A percentile compares a stretch with the other conserved stretches of the same genome.
Conservation (phyloP, 2,329 filamentous ascomycete species). For the Penicillium janthinellum region DNA sequence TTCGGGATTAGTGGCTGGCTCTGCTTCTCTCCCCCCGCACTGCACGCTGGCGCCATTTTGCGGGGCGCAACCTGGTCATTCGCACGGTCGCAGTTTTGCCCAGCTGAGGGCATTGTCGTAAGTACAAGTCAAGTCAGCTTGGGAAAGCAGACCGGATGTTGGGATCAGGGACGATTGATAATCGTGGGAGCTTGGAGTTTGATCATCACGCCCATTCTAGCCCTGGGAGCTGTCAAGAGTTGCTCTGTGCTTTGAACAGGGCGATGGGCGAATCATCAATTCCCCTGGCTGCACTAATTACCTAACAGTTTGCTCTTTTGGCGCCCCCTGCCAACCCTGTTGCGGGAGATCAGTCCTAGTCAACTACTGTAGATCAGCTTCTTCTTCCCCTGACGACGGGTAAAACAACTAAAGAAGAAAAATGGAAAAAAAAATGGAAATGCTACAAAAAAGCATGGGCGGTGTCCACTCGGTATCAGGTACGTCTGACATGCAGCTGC, state of each 20-base stretch:
- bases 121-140: background rate
- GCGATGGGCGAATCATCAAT: slow-evolving; percentile 28
- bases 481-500: slow-evolving; percentile 2
- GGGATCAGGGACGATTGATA: background rate
- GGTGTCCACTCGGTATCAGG: slow-evolving; percentile 1
- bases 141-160: background rate
- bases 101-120: background rate
- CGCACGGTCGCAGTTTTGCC: slow-evolving; percentile 18
- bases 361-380: background rate
- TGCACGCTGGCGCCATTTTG: slow-evolving; percentile 25
- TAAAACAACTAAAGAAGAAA: background rate
- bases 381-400: background rate
- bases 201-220: slow-evolving; percentile 13
- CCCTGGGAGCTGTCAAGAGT: slow-evolving; percentile 25
- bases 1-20: slow-evolving; percentile 15
- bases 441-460: background rate
- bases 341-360: slow-evolving; percentile 1
- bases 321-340: slow-evolving; percentile 9
- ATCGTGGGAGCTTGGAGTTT: background rate
- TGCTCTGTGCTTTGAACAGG: slow-evolving; percentile 26
- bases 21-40: slow-evolving; percentile 29
- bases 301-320: slow-evolving; percentile 33
- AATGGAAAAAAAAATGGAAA: background rate
- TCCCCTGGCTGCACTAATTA: slow-evolving; percentile 30
- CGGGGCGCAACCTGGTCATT: slow-evolving; percentile 21